Percentiles rank a stretch among this genome's conserved stretches.
These are phyloP conservation scores for Mucor plumbeus DNA, from an alignment of 371 early-diverging fungal genomes.

Conservation along the genomic window DNA sequence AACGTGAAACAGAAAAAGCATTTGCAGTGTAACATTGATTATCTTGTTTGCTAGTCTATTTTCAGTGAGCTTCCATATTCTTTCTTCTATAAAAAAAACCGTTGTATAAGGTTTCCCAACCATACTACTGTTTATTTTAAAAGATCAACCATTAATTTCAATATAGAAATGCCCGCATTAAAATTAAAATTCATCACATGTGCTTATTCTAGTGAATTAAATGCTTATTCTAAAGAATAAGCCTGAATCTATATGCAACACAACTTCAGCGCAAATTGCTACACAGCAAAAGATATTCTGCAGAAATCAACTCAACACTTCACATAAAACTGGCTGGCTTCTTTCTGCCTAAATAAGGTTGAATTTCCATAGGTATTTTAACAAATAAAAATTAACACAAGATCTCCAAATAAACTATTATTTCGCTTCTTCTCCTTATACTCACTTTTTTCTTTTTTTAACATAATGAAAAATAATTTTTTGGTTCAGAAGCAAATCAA, in stretches of 20 bases:
- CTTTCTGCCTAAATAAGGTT: conserved; percentile 3
- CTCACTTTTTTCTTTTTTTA: background rate
- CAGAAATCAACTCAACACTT: background rate
- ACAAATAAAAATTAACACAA: conserved; percentile 1
- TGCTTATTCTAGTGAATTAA: background rate
- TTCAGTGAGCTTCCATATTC: background rate
- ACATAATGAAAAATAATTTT: background rate
- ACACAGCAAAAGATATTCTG: background rate
- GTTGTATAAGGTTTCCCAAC: background rate
- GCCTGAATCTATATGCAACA: too few relatives aligned
- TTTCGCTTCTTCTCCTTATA: conserved; percentile 2
- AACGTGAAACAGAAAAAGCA: background rate
- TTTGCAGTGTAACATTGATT: conserved; percentile 2
- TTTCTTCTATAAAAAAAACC: background rate
- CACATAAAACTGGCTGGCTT: background rate
- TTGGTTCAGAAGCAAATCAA: background rate
- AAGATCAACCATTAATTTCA: background rate
- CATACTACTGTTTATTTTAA: background rate
- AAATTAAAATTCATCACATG: background rate
- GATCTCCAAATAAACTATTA: background rate
- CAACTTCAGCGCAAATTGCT: too few relatives aligned
- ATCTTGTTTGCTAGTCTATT: background rate
- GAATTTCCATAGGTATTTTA: conserved; percentile 4
- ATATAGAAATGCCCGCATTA: background rate
- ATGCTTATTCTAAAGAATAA: too few relatives aligned